Percentiles rank a stretch among this genome's conserved stretches.
These are phyloP conservation scores for Macrophomina tecta DNA, from an alignment of 2,329 filamentous ascomycete species.

Conservation along the genomic window DNA sequence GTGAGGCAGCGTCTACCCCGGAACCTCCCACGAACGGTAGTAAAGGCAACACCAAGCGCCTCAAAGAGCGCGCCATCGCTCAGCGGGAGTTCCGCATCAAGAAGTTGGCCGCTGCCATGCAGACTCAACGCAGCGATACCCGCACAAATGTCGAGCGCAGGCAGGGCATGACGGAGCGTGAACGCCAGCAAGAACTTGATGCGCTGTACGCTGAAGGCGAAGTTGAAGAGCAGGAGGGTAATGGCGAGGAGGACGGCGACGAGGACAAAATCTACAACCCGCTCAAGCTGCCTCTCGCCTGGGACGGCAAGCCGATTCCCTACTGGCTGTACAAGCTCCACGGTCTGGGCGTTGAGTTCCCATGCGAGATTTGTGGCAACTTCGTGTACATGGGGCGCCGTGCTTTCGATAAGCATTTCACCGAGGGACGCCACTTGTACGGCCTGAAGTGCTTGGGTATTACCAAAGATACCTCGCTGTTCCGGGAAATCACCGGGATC, in stretches of 20 bases:
- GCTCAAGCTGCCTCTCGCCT: constrained; percentile 90
- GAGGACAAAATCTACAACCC: constrained; percentile 94
- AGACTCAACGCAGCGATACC: constrained; percentile 86
- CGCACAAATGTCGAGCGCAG: constrained; percentile 94
- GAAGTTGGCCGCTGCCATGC: constrained; percentile 80
- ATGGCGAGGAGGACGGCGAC: constrained; percentile 69
- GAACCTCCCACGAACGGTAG: constrained; percentile 13
- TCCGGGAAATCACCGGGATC: constrained; percentile 92
- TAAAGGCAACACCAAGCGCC: constrained; percentile 31
- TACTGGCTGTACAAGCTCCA: constrained; percentile 97
- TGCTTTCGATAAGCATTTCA: constrained; percentile 98
- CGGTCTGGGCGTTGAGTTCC: constrained; percentile 90
- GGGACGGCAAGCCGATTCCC: constrained; percentile 97
- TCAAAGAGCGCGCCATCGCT: constrained; percentile 90
- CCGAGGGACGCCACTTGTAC: constrained; percentile 89
- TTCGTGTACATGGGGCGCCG: constrained; percentile 98
- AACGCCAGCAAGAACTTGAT: constrained; percentile 91
- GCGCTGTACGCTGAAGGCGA: constrained; percentile 73
- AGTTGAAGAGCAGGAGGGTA: constrained; percentile 56
- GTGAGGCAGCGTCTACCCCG: constrained; percentile 30
- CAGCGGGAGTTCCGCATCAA: constrained; percentile 85
- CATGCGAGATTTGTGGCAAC: constrained; percentile 89
- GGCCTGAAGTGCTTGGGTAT: constrained; percentile 94
- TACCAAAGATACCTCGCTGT: constrained; percentile 73
- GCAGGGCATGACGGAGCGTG: constrained; percentile 96